Base-by-base conservation (phyloP, 2,329 filamentous ascomycete genomes). In the Fusarium brachygibbosum region DNA sequence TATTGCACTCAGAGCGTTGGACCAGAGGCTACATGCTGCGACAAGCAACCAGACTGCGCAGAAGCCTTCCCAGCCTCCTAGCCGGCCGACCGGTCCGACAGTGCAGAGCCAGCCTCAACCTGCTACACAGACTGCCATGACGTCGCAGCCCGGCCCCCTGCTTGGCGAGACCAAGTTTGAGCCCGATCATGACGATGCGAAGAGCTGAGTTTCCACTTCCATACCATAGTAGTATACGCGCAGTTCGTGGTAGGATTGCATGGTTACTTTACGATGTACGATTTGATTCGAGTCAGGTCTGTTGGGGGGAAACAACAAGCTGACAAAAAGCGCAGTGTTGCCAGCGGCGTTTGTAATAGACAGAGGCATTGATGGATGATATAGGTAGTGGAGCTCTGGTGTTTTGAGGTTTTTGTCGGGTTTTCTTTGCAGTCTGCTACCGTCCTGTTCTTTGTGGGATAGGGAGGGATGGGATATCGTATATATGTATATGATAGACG, bases 11-110 rank as follows among this genome's bases (percentile, higher is more conserved):
- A 95, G 95, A 77, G 95, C 94, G 5, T 82, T 99, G 56, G 96
- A 99, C 79, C 94, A 98, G 81, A 87, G 96, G 69, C 83, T 99
- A 53, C 92, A 96, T 79, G 92, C 93, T n/a, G 93, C 94, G 5
- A 91, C 92, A 17, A 84, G 84, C 34, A 86, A 80, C 62, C 81
- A 85, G 46, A 56, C 49, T 21, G 34, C 61, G 42, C 70, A 64
- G 35, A 58, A 61, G 53, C 37, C 82, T 65, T 70, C 80, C 68
- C 67, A 78, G 21, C 70, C 79, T 6, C 77, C 82, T 11, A 76
- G 76, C 17, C 78, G 81, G 42, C 79, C 84, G 3, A 83, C 81
- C 3, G 87, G 86, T 12, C 85, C 87, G 11, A 85, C 86, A 6
- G 83, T 89, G 25, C 85, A 88, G 66, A 85, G 81, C 41, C 89